Evolutionary conservation across 1,139 yeast species (phyloP), one percentile per base, ranked within the genome.

Genomic region (Casaregolazyma suthepensis): DNA sequence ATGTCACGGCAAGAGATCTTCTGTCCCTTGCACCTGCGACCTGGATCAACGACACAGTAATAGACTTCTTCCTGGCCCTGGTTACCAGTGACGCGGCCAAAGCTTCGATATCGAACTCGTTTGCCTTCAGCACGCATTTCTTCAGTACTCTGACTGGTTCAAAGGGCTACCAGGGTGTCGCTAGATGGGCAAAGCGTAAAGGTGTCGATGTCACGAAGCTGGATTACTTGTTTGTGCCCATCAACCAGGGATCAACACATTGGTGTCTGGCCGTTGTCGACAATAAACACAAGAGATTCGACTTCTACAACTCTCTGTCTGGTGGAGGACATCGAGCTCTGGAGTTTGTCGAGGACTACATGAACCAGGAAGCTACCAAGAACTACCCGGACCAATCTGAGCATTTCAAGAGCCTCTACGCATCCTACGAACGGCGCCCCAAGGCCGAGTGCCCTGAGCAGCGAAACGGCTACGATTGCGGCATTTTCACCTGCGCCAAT

Each of bases 1-100:
- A 86, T 54, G 78, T 93, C 7, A 72, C 75, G 4, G 78, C 79
- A 0, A 71, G 80, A 47, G 99, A 93, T 66, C 68, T 93, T 52
- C 75, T 77, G 52, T 90, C 97, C 0, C 72, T 93, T 40, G 72
- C 77, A 7, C 88, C 85, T 54, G 77, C 85, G 1, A 72, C 76
- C 48, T 93, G 99, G 99, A 77, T 93, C 44, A 93, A 93, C 66
- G 99, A 94, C 68, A 88, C 85, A 52, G 77, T 93, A 2, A 90
- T 93, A 54, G 99, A 93, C 66, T 85, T 83, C 63, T 91, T 86
- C 66, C 73, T 90, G 64, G 79, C 80, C 57, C 67, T 85, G 58
- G 74, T 90, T 7, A 80, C 81, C 10, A 71, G 72, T 19, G 63
- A 79, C 35, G 65, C 76, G 17, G 57, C 70, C 40, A 57, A 62